Conservation (phyloP, 306 rosid species). For the Lupinus albus region DNA sequence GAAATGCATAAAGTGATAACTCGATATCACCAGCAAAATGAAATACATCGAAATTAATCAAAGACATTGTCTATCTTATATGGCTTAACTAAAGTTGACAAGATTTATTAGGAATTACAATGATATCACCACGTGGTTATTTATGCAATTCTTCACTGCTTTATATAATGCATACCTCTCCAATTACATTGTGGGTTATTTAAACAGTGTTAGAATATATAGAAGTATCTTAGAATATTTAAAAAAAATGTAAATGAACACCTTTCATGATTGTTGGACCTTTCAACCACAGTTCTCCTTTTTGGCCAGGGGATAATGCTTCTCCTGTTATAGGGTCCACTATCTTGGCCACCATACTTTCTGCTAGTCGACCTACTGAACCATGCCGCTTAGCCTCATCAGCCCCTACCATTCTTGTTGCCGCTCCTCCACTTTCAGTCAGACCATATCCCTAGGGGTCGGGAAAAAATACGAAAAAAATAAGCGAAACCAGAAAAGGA, state of each 20-base stretch:
- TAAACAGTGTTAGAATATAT: no score
- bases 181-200: background rate
- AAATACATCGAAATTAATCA: background rate
- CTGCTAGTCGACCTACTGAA: conserved; percentile 75
- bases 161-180: background rate
- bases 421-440: conserved; percentile 75
- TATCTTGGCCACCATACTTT: conserved; percentile 81
- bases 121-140: background rate
- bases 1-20: background rate
- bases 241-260: conserved; percentile 10
- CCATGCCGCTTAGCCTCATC: conserved; percentile 62
- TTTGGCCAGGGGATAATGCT: conserved; percentile 66
- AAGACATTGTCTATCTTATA: background rate
- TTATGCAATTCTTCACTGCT: conserved; percentile 21
- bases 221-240: no score
- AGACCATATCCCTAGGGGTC: conserved; percentile 81
- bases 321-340: conserved; percentile 73
- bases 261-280: conserved; percentile 89
- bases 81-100: background rate
- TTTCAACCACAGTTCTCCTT: conserved; percentile 85
- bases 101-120: background rate
- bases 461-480: background rate
- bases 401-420: conserved; percentile 53
- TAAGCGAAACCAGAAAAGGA: background rate
- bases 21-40: background rate